Evolutionary conservation across 371 early-diverging fungal genomes (phyloP), one percentile per base, ranked within the genome.

Genomic region (Lichtheimia ramosa): DNA sequence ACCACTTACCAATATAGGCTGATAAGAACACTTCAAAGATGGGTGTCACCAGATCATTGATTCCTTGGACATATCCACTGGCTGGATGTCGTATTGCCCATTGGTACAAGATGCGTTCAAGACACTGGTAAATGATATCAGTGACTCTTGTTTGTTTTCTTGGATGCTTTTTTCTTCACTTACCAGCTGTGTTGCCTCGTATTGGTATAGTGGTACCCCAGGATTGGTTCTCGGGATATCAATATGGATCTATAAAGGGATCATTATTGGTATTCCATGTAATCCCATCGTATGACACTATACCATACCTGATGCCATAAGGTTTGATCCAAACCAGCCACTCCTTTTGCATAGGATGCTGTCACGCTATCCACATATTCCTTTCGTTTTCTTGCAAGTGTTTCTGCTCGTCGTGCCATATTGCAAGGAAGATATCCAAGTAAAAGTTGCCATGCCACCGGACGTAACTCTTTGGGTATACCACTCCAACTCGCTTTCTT

Each of bases 1-100:
- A 4, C 16, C 42, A n/a, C 59, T 54, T 62, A 77, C 68, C 81
- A 28, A 91, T 82, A 63, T 88, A 84, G 2, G 88, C 81, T 39
- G 89, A 82, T 15, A 97, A 64, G 66, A 94, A 98, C 23, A 97
- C 96, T 56, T 87, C 86, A 66, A 94, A 92, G 63, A 99, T 97
- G 3, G 99, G 98, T 39, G 96, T 94, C 7, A 95, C 92, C 23
- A 99, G 77, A 65, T 99, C 99, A 75, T 99, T 98, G 72, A 99
- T 99, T 1, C 99, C 99, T 71, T 99, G 99, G 5, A 99, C 97
- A 74, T 99, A 99, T 24, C 98, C 98, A 66, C 93, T 89, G n/a
- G 97, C 96, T 7, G 99, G 99, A 64, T 97, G 99, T 34, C 98
- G 83, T 14, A 94, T 94, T 0, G 99, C 94, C 99, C 99, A 98